Base-by-base conservation (phyloP, 768 basidiomycete species). In the Panaeolus cyanescens region DNA sequence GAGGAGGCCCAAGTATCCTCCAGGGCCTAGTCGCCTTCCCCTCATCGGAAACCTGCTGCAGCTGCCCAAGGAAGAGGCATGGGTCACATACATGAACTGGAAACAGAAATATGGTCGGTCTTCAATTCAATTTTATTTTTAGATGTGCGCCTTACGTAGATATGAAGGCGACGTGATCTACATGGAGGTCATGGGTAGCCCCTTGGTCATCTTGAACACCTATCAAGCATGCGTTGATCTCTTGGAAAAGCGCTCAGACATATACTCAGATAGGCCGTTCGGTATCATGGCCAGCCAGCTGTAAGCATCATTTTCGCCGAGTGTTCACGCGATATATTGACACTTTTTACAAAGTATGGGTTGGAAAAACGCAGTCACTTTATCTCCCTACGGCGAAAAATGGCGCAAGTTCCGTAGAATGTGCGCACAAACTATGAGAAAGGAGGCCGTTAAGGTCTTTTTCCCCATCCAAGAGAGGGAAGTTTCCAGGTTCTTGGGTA, bases 11-110 rank as follows among this genome's bases (percentile, higher is more conserved):
- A 66, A 59, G 42, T 64, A 63, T 54, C 89, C 88, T 36, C 89
- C 89, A 59, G 89, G 89, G 19, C 90, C 90, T 57, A 82, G 77
- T 59, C 85, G 86, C 0, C 69, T 88, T 56, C 88, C 87, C 0
- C 25, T 89, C 54, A 66, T 91, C 5, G 89, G 90, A 3, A 90
- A 91, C 71, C 64, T 88, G 13, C 70, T 76, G 32, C 83, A 90
- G 65, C 74, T 90, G 54, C 82, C 82, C 1, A 59, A 79, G 10
- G 82, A 83, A 60, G 82, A 88, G 70, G 79, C 86, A 2, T 90
- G 89, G 88, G 64, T 69, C 8, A 68, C 69, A 17, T 58, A 58
- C 34, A 32, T 32, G 31, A n/a, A 58, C 20, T 58, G 56, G 56
- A 42, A 42, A 20, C 32, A 58, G 9, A 42, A 28, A 37, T 58